These are phyloP conservation scores for Zygnema circumcarinatum DNA, from an alignment of 139 green algal genomes.

Conservation along the genomic window DNA sequence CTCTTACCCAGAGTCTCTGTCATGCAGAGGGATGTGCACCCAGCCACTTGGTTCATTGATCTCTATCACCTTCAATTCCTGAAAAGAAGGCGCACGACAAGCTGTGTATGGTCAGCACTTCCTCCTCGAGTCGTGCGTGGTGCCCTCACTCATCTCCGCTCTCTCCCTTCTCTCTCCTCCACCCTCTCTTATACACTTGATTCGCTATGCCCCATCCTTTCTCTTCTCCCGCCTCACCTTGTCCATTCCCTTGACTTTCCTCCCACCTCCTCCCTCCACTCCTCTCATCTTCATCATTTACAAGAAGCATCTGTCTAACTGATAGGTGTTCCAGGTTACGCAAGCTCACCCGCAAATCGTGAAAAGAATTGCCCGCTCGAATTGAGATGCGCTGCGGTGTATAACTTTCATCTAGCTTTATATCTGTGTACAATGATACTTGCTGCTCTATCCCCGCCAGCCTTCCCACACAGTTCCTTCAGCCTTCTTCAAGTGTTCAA, in stretches of 20 bases:
- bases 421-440: constrained; percentile 89
- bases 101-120: not conserved
- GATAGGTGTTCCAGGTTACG: not conserved
- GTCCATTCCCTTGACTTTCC: not conserved
- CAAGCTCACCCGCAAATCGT: constrained; percentile 70
- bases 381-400: constrained; percentile 88
- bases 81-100: not conserved
- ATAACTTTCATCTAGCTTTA: constrained; percentile 95
- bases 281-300: not conserved
- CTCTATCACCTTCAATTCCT: constrained; percentile 81
- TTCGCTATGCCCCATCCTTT: too few relatives aligned
- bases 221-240: not conserved
- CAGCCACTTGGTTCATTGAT: constrained; percentile 90
- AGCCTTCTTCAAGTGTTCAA: constrained; percentile 1
- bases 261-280: not conserved
- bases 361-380: constrained; percentile 76
- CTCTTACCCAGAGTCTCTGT: constrained; percentile 30
- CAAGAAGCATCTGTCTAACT: not conserved
- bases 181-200: too few relatives aligned
- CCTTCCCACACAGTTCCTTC: not conserved
- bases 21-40: constrained; percentile 73
- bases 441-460: constrained; percentile 61
- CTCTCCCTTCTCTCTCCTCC: not conserved
- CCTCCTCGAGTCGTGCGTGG: not conserved
- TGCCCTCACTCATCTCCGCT: not conserved